Percentiles rank a stretch among this genome's conserved stretches.
Conservation (phyloP, 1,284 basidiomycete genomes). For the Lentinula novae-zelandiae region DNA sequence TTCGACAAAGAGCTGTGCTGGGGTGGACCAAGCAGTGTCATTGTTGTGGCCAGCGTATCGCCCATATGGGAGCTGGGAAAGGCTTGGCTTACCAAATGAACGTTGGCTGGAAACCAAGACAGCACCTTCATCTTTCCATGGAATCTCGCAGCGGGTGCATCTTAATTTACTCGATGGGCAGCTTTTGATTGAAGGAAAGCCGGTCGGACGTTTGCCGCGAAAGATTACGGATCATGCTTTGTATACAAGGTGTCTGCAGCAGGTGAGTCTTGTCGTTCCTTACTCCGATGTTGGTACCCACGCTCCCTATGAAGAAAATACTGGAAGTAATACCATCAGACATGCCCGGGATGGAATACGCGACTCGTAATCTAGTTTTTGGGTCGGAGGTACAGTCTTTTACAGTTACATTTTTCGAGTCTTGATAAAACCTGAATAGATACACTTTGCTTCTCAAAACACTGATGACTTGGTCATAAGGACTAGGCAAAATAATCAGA, state of each 20-base stretch:
- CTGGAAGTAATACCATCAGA: constrained; percentile 32
- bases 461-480: constrained; percentile 2
- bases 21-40: constrained; percentile 31
- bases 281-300: not conserved
- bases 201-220: constrained; percentile 33
- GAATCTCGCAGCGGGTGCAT: constrained; percentile 23
- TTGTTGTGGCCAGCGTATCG: constrained; percentile 34
- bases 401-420: too few relatives aligned
- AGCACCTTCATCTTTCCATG: not conserved
- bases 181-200: constrained; percentile 38
- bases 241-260: constrained; percentile 19
- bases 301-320: constrained; percentile 24
- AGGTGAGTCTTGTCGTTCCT: not conserved
- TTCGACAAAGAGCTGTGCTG: constrained; percentile 12
- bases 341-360: constrained; percentile 32
- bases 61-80: constrained; percentile 27
- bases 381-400: constrained; percentile 19
- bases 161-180: constrained; percentile 38
- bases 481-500: not conserved
- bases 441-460: not conserved
- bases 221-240: constrained; percentile 28
- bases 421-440: too few relatives aligned
- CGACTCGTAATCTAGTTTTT: constrained; percentile 22
- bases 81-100: constrained; percentile 22
- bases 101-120: constrained; percentile 32